Base-by-base conservation (phyloP, 768 basidiomycete genomes). In the Crucibulum laeve region DNA sequence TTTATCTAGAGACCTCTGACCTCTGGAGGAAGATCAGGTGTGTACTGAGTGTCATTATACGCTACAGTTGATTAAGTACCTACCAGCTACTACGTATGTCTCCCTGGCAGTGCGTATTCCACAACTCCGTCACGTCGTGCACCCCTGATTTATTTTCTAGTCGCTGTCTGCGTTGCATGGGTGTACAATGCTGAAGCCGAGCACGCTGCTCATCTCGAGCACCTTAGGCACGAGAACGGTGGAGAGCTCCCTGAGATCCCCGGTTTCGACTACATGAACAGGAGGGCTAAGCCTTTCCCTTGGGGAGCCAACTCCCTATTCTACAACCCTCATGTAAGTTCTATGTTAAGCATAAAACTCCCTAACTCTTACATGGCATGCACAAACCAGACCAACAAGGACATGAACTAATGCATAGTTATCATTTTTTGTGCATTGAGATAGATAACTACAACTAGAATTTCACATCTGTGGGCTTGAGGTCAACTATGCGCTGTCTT, bases 21-120 rank as follows among this genome's bases (percentile, higher is more conserved):
- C 78, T 92, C 51, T 92, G 90, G 90, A 82, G 87, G 58, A 90
- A 83, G 70, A 87, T 92, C 62, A 87, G 86, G 88, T 85, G 58
- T 39, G 76, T 59, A 37, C 21, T 28, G 18, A 10, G 2, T 40
- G 22, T 37, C n/a, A 33, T 8, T 36, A 40, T 45, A 22, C 33
- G 23, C 28, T 34, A 47, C 53, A 34, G 38, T 52, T 43, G 24
- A 36, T 38, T 50, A 36, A 60, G 35, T 23, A 23, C 38, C 26
- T 25, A 67, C 66, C 49, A 91, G 90, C 64, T 78, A 74, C 70
- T 91, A 76, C 52, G 82, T 82, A 48, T 89, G 86, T 57, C 33
- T 84, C 45, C 90, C 90, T 49, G 80, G 73, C 48, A 82, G 90
- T 91, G 51, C 45, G 85, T 76, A 35, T 21, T 3, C 17, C 22